Evolutionary conservation across 306 rosid genomes (phyloP).

Genomic region (Pterocarpus macrocarpus): DNA sequence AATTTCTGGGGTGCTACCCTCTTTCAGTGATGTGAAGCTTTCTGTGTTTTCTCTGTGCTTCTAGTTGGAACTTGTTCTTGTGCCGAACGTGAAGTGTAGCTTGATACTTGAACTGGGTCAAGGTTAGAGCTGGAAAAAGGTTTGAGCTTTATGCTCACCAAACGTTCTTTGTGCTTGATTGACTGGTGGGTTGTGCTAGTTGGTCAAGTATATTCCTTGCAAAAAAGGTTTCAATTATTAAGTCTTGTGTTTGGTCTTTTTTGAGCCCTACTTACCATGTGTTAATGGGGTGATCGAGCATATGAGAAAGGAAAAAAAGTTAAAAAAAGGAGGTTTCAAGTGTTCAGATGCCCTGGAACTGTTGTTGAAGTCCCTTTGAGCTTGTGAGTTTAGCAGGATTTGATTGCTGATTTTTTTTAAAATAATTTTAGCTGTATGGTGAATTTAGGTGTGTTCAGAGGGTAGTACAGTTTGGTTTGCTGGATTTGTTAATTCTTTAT

Average conservation of each 20-base stretch:
- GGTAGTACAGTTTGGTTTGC: constrained; percentile 20
- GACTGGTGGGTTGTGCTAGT: constrained; percentile 49
- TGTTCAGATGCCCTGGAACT: constrained; percentile 6
- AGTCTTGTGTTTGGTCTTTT: neutral
- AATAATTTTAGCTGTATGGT: neutral
- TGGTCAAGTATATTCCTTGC: neutral
- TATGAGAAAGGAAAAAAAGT: neutral
- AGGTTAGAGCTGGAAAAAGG: neutral
- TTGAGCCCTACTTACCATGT: constrained; percentile 30
- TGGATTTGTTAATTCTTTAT: constrained; percentile 27
- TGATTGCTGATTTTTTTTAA: neutral
- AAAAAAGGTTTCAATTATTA: neutral
- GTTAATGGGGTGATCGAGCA: constrained; percentile 4
- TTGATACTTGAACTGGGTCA: constrained; percentile 40
- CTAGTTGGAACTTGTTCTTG: constrained; percentile 7
- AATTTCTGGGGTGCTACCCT: constrained; percentile 15
- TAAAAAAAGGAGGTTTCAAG: neutral
- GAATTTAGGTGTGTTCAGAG: constrained; percentile 2
- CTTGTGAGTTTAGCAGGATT: constrained; percentile 24
- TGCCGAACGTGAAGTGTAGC: constrained; percentile 11
- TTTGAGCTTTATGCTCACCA: constrained; percentile 43
- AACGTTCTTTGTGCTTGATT: constrained; percentile 50
- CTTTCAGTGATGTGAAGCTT: constrained; percentile 26
- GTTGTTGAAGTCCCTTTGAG: constrained; percentile 1
- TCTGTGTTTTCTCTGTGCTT: neutral